phyloP scores from a whole-genome alignment of 2,329 filamentous ascomycete genomes.

The Aspergillus transmontanensis region DNA sequence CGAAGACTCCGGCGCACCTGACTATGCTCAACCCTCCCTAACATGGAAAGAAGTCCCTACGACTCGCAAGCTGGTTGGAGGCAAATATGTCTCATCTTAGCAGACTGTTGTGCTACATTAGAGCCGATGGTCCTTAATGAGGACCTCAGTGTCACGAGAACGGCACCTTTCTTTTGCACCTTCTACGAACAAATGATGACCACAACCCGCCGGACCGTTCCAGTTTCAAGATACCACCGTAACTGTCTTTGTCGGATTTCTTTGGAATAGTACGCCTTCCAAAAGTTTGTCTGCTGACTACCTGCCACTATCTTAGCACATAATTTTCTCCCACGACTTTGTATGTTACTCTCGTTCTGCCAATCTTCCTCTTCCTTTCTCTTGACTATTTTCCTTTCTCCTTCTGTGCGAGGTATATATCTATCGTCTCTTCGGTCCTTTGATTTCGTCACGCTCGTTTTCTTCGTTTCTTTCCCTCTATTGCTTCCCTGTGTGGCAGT shows the following conservation, averaged over 20 bases:
- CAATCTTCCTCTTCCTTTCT: neutral
- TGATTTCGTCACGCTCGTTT: neutral
- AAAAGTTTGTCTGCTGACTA: conserved; percentile 5
- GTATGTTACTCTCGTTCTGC: conserved; percentile 2
- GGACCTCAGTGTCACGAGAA: neutral
- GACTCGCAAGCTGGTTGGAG: conserved; percentile 69
- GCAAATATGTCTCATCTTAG: conserved; percentile 68
- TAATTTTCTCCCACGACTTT: conserved; percentile 7
- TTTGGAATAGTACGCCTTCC: conserved; percentile 15
- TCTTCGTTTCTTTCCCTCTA: neutral
- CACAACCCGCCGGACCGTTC: neutral
- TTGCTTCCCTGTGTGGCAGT: conserved; percentile 14
- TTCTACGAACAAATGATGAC: conserved; percentile 13
- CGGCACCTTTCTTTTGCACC: neutral
- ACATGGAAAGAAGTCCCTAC: conserved; percentile 70
- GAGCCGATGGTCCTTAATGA: no score
- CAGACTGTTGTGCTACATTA: neutral
- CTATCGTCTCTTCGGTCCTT: conserved; percentile 10
- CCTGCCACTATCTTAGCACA: neutral
- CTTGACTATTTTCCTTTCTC: conserved; percentile 5
- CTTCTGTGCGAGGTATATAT: conserved; percentile 15
- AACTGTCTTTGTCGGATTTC: conserved; percentile 8
- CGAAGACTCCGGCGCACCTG: conserved; percentile 33
- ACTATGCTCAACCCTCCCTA: conserved; percentile 31
- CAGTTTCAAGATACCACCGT: neutral